A percentile compares a stretch with the other conserved stretches of the same genome.
Conservation (phyloP, 2,329 filamentous ascomycete species). For the Bertia moriformis region DNA sequence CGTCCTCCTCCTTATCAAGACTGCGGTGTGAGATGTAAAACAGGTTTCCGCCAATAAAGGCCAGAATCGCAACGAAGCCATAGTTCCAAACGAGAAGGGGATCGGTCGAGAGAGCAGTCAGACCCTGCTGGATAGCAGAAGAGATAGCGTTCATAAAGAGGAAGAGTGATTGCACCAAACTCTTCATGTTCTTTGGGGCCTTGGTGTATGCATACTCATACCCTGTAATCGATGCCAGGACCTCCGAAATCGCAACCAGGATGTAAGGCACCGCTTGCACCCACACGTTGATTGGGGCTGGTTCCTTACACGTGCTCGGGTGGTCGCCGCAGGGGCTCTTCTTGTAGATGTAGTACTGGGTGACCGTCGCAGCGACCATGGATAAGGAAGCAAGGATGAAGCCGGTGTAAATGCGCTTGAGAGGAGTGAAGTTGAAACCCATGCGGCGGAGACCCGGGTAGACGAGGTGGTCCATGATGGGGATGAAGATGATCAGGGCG, state of each 20-base stretch:
- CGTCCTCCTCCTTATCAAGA: slow-evolving; percentile 53
- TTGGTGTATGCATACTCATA: slow-evolving; percentile 69
- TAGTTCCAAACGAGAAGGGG: slow-evolving; percentile 64
- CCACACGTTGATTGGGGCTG: slow-evolving; percentile 52
- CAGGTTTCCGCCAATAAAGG: slow-evolving; percentile 41
- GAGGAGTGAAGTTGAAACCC: slow-evolving; percentile 55
- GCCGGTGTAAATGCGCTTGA: slow-evolving; percentile 60
- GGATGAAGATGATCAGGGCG: slow-evolving; percentile 62
- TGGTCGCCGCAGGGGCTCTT: slow-evolving; percentile 42
- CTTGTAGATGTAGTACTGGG: slow-evolving; percentile 51
- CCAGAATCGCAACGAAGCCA: slow-evolving; percentile 42
- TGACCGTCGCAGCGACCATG: slow-evolving; percentile 40
- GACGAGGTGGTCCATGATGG: slow-evolving; percentile 52
- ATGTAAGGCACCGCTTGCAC: slow-evolving; percentile 35
- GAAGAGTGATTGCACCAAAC: slow-evolving; percentile 55
- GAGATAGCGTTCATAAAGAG: slow-evolving; percentile 60
- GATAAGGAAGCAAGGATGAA: slow-evolving; percentile 52
- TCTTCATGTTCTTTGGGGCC: slow-evolving; percentile 68
- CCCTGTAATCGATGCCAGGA: slow-evolving; percentile 41
- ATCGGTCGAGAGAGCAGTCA: slow-evolving; percentile 45
- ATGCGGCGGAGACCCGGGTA: slow-evolving; percentile 56
- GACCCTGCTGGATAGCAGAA: slow-evolving; percentile 55
- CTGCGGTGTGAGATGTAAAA: slow-evolving; percentile 58
- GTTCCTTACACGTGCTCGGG: slow-evolving; percentile 33
- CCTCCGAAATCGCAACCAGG: slow-evolving; percentile 34